Base-by-base conservation (phyloP, 495 filamentous ascomycete genomes). In the Xylaria palmicola region DNA sequence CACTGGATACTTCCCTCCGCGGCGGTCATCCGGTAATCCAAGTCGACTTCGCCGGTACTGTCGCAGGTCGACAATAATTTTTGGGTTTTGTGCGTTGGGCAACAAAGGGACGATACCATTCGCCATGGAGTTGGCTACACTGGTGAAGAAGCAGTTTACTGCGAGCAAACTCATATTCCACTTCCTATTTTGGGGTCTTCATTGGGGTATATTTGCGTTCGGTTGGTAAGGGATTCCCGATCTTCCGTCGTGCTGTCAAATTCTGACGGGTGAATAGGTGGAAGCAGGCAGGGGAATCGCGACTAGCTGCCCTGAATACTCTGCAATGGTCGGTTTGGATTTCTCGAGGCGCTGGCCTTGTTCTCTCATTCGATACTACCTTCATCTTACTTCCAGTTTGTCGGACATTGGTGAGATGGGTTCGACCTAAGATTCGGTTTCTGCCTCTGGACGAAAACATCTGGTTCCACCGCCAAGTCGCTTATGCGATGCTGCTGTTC, bases 391-490 rank as follows among this genome's bases (percentile, higher is more conserved):
- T 98, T 56, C 94, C 94, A 8, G 96, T 98, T 84, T 98, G 95
- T 81, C 81, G 94, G 62, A 99, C 92, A 65, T 73, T 97, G 22
- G 79, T 99, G 49, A 82, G 89, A 70, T 88, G 83, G 67, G 72
- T 98, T 54, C 85, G 94, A 65, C 94, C 94, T 15, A 95, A 94
- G 81, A 77, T 97, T 63, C 81, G 85, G 71, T 96, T 88, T 79
- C 71, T 98, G 13, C 93, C 95, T 7, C 82, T 99, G 10, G 94
- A 99, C 68, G 94, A 99, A 75, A 91, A 89, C 26, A 85, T 91
- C 66, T 99, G 92, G 92, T 96, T 98, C 69, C 94, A 99, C 80
- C 84, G 95, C 36, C 94, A 99, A 74, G 86, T 96, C 17, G 93
- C 95, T 2, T 99, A 98, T 71, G 77, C 90, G 4, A 76, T 97